Percentiles rank a stretch among this genome's conserved stretches.
Evolutionary conservation across 768 basidiomycete genomes (phyloP).

Genomic region (Tylopilus sp.): DNA sequence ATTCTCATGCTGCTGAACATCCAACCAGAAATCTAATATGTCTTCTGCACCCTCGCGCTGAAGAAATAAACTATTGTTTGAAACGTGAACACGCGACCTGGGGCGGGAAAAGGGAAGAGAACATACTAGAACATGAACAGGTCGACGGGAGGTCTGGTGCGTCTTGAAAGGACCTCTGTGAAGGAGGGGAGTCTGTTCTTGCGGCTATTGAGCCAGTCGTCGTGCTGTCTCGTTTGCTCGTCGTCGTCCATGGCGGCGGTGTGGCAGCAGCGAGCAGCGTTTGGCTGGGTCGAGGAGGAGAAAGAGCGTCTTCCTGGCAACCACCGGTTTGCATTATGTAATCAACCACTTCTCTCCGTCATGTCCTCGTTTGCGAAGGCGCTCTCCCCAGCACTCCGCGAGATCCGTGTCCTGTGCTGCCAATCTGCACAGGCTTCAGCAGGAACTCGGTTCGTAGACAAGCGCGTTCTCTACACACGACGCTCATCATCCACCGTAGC

Average conservation of each 20-base stretch:
- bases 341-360: constrained; percentile 27
- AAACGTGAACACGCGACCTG: constrained; percentile 4
- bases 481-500: constrained; percentile 37
- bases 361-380: constrained; percentile 69
- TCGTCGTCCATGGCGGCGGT: constrained; percentile 48
- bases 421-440: constrained; percentile 74
- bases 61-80: constrained; percentile 71
- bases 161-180: constrained; percentile 85
- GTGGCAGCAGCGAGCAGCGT: constrained; percentile 9
- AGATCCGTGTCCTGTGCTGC: constrained; percentile 77
- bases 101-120: not conserved
- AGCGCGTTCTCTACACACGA: not conserved
- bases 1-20: constrained; percentile 99
- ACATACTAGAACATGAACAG: constrained; percentile 99
- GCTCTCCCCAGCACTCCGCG: constrained; percentile 73
- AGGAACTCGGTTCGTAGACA: constrained; percentile 63
- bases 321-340: constrained; percentile 26
- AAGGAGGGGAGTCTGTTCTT: constrained; percentile 82
- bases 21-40: constrained; percentile 97
- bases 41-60: constrained; percentile 96
- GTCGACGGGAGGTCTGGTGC: constrained; percentile 93
- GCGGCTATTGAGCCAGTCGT: constrained; percentile 72
- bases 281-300: constrained; percentile 15
- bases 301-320: constrained; percentile 10
- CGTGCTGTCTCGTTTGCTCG: constrained; percentile 51